These are phyloP conservation scores for Acacia concinna DNA, from an alignment of 331 rosid species.

Conservation along the genomic window DNA sequence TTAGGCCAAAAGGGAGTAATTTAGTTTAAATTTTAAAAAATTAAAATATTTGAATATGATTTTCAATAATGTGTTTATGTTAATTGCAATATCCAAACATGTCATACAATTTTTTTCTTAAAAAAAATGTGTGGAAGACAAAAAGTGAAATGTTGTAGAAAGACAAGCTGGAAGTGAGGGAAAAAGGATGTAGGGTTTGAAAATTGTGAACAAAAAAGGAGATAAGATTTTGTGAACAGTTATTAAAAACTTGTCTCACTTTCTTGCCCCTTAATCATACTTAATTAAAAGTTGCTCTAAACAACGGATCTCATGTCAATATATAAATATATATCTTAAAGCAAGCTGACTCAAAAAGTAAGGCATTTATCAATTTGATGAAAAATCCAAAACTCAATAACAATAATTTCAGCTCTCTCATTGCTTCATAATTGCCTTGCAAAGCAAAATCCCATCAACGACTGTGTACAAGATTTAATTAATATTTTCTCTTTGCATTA, in stretches of 20 bases:
- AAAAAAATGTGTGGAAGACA: background rate
- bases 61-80: background rate
- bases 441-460: background rate
- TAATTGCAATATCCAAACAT: background rate
- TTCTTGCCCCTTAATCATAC: background rate
- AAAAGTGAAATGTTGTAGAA: background rate
- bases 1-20: too few relatives aligned
- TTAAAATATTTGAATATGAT: too few relatives aligned
- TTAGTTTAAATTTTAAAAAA: too few relatives aligned
- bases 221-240: constrained; percentile 18
- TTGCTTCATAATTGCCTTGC: constrained; percentile 26
- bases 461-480: background rate
- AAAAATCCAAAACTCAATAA: background rate
- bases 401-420: background rate
- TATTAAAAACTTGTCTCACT: background rate
- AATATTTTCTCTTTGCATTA: background rate
- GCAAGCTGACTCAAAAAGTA: background rate
- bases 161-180: constrained; percentile 5
- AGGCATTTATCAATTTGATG: background rate
- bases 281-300: constrained; percentile 1
- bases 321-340: background rate
- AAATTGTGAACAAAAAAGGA: constrained; percentile 21
- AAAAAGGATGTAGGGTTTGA: constrained; percentile 19
- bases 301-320: background rate
- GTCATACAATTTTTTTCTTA: background rate